Evolutionary conservation across 2,329 filamentous ascomycete genomes (phyloP).

Genomic region (Aspergillus latus): DNA sequence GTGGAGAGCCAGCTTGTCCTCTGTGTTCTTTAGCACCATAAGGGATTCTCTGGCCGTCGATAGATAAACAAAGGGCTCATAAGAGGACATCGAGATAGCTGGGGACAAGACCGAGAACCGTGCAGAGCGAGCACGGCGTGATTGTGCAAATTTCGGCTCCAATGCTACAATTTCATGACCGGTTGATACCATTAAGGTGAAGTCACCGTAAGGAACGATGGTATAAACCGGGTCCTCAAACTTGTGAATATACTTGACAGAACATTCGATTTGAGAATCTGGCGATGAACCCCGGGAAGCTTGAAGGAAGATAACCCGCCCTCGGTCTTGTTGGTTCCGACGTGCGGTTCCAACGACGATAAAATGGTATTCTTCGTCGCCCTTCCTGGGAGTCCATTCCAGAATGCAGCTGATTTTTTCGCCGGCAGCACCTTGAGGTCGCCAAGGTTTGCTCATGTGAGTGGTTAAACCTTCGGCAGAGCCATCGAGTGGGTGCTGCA

Average conservation of each 20-base stretch:
- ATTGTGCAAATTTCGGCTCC: constrained; percentile 42
- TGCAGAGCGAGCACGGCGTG: constrained; percentile 44
- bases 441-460: constrained; percentile 21
- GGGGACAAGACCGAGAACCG: constrained; percentile 48
- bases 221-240: constrained; percentile 51
- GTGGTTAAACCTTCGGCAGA: constrained; percentile 7
- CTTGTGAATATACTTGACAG: constrained; percentile 37
- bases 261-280: constrained; percentile 32
- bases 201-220: constrained; percentile 52
- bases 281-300: constrained; percentile 29
- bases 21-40: constrained; percentile 45
- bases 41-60: constrained; percentile 57
- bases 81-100: constrained; percentile 52
- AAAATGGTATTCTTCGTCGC: constrained; percentile 41
- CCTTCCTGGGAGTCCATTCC: constrained; percentile 41
- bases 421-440: constrained; percentile 36
- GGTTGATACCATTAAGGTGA: constrained; percentile 47
- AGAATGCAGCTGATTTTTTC: constrained; percentile 44
- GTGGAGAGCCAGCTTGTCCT: constrained; percentile 36
- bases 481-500: constrained; percentile 24
- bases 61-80: constrained; percentile 51
- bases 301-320: constrained; percentile 42
- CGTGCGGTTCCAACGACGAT: constrained; percentile 43
- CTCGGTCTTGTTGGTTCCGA: constrained; percentile 29
- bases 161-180: constrained; percentile 47